Conservation (phyloP, 352 stramenopile species). For the Peronosclerospora sorghi region DNA sequence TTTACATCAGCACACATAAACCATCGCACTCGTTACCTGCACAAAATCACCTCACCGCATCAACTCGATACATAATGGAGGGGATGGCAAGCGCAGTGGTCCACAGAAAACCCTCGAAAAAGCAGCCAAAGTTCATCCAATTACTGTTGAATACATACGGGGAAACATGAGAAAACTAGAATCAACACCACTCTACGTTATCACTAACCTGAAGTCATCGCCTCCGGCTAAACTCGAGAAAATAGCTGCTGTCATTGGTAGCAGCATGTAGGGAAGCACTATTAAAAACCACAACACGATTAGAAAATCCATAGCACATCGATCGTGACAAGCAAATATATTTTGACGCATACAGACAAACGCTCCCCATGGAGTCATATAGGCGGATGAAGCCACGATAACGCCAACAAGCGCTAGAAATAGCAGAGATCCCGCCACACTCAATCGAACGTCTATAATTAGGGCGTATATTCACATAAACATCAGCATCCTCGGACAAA, state of each 20-base stretch:
- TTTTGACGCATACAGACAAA: slow-evolving; percentile 37
- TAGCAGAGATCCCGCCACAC: slow-evolving; percentile 35
- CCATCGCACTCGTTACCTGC: neutral
- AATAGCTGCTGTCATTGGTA: slow-evolving; percentile 46
- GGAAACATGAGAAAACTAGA: neutral
- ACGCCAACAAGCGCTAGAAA: slow-evolving; percentile 44
- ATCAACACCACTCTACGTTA: neutral
- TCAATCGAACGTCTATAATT: slow-evolving; percentile 24
- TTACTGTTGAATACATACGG: slow-evolving; percentile 7
- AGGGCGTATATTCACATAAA: slow-evolving; percentile 1
- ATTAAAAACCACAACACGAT: neutral
- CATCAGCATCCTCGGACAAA: neutral
- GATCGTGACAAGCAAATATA: neutral
- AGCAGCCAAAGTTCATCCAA: slow-evolving; percentile 59
- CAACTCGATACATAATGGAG: slow-evolving; percentile 50
- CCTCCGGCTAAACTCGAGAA: slow-evolving; percentile 39
- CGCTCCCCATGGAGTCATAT: slow-evolving; percentile 48
- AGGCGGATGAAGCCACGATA: slow-evolving; percentile 45
- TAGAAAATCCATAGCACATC: neutral
- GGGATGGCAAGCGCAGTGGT: slow-evolving; percentile 49
- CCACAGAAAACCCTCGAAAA: slow-evolving; percentile 68
- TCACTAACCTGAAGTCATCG: slow-evolving; percentile 38
- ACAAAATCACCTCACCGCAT: slow-evolving; percentile 25
- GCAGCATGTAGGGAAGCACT: slow-evolving; percentile 58
- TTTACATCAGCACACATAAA: neutral